phyloP scores from a whole-genome alignment of 306 rosid genomes.

The Fagus crenata region DNA sequence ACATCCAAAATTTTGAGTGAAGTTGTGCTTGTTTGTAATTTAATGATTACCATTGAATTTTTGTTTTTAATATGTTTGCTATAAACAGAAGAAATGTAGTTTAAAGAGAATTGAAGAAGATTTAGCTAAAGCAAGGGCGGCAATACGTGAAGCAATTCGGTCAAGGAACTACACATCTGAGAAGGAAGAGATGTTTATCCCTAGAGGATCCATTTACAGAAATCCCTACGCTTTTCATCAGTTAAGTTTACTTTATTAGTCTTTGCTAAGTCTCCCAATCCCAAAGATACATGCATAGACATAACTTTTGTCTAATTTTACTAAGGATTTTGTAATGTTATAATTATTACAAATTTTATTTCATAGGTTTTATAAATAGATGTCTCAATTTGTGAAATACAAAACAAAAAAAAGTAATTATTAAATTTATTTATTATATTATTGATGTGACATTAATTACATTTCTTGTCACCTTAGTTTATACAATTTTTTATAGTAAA shows the following conservation, averaged over 20 bases:
- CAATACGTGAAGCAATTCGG: slow-evolving; percentile 38
- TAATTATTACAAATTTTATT: no score
- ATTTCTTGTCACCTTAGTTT: no score
- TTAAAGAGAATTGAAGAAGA: slow-evolving; percentile 38
- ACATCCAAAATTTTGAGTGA: not conserved
- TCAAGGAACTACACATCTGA: slow-evolving; percentile 27
- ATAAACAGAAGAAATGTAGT: slow-evolving; percentile 17
- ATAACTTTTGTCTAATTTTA: no score
- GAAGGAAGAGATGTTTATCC: slow-evolving; percentile 36
- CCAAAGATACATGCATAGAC: no score
- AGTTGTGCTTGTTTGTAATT: not conserved
- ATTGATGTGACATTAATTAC: no score
- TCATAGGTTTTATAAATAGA: no score
- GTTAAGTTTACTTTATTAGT: slow-evolving; percentile 14
- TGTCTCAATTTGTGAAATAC: no score
- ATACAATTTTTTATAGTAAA: no score
- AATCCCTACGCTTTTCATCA: slow-evolving; percentile 44
- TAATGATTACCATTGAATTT: not conserved
- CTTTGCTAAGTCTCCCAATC: no score
- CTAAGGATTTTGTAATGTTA: no score
- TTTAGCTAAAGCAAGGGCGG: slow-evolving; percentile 45
- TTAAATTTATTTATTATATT: no score
- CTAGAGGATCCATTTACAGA: slow-evolving; percentile 55
- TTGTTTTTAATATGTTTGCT: not conserved
- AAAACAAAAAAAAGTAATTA: no score